These are phyloP conservation scores for Carpinus fangiana DNA, from an alignment of 306 rosid genomes.

Conservation along the genomic window DNA sequence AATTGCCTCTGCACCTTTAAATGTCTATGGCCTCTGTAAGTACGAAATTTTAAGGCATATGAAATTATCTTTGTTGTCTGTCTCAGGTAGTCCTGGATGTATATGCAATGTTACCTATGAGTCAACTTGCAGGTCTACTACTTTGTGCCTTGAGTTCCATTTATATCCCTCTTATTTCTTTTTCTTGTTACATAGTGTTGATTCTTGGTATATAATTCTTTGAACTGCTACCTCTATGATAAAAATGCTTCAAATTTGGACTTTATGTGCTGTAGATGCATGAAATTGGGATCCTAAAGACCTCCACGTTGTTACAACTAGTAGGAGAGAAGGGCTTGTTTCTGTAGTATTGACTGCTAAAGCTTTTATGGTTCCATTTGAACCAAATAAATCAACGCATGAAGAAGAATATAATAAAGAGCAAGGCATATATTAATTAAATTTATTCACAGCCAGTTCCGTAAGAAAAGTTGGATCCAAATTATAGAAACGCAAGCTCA, in stretches of 20 bases:
- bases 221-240: neutral
- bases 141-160: slow-evolving; percentile 20
- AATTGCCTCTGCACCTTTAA: neutral
- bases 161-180: slow-evolving; percentile 15
- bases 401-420: neutral
- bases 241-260: neutral
- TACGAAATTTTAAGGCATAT: neutral
- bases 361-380: neutral
- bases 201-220: neutral
- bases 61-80: slow-evolving; percentile 16
- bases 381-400: neutral
- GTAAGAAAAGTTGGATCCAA: neutral
- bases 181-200: neutral
- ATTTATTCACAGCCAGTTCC: neutral
- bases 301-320: neutral
- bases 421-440: neutral
- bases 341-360: neutral
- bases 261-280: neutral
- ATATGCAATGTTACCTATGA: slow-evolving; percentile 75
- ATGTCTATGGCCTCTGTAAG: neutral
- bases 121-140: slow-evolving; percentile 78
- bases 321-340: neutral
- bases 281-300: neutral
- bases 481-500: neutral
- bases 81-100: slow-evolving; percentile 81